Base-by-base conservation (phyloP, 1,284 basidiomycete species). In the Somion occarium region DNA sequence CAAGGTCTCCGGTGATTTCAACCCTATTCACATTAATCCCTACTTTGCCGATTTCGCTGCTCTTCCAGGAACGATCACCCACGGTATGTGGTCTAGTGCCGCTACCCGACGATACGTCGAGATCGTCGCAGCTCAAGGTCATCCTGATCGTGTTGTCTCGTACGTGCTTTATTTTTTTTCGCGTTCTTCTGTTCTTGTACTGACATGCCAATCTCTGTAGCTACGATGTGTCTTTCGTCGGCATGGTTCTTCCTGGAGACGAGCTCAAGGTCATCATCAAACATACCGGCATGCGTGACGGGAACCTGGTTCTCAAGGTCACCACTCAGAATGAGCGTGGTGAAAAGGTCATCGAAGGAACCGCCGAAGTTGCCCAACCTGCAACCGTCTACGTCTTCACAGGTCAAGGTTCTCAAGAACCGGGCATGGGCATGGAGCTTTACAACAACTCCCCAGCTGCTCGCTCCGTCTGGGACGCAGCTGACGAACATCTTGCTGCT, bases 351-450 rank as follows among this genome's bases (percentile, higher is more conserved):
- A 77, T 98, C 42, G 86, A 91, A 57, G 96, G 96, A 39, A 83
- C 89, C 19, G 91, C 96, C 1, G 93, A 98, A 69, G 93, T 98
- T 57, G 85, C 85, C 13, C 96, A 98, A 70, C 85, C 93, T 2
- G 83, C 85, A 13, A 97, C 95, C 15, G 92, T 92, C 46, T 98
- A 98, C 64, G 93, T 98, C 64, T 98, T 98, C 79, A 99, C 96
- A 49, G 96, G 96, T 46, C 96, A 99, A 69, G 96, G 96, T 51
- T 98, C 94, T 22, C 97, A 99, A 70, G 96, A 99, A 71, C 87
- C 89, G 45, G 93, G 95, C 37, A 99, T 99, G 96, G 96, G 97
- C 38, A 98, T 99, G 95, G 95, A 98, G 62, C 81, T 99, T 2
- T 99, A 98, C 79, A 88, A 85, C 69, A 83, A 74, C 59, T 98